Conservation (phyloP, 768 basidiomycete species). For the Lactarius indigo region DNA sequence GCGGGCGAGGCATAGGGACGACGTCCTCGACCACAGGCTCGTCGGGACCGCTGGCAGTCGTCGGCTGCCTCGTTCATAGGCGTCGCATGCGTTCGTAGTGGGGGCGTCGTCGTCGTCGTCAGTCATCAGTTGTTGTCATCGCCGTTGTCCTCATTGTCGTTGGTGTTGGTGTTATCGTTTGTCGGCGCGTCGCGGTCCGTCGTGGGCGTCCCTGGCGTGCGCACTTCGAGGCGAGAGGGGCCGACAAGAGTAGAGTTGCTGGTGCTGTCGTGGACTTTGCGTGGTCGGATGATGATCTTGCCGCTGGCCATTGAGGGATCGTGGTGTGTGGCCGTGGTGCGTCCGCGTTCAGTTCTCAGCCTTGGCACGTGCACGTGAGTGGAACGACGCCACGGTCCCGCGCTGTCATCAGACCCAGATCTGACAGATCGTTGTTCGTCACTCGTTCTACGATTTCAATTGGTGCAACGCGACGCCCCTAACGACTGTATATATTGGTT, state of each 20-base stretch:
- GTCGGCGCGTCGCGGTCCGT: conserved; percentile 7
- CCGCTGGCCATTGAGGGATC: conserved; percentile 18
- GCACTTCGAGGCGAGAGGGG: conserved; percentile 16
- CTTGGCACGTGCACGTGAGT: conserved; percentile 16
- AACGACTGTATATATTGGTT: too few species aligned
- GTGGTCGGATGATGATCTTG: conserved; percentile 25
- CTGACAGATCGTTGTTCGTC: too few species aligned
- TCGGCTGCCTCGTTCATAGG: conserved; percentile 14
- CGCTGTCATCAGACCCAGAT: too few species aligned
- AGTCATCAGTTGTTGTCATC: conserved; percentile 20
- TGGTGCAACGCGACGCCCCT: too few species aligned
- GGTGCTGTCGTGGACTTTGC: conserved; percentile 16
- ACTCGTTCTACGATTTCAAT: too few species aligned
- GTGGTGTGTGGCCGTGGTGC: not conserved
- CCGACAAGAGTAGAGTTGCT: not conserved
- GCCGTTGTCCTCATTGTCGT: conserved; percentile 10
- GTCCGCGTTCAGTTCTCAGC: too few species aligned
- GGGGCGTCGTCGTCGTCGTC: conserved; percentile 19
- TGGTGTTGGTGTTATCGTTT: not conserved
- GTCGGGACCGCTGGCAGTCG: conserved; percentile 7
- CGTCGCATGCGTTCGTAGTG: conserved; percentile 14
- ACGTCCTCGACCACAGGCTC: conserved; percentile 7
- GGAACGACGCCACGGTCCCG: not conserved
- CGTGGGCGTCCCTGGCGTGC: not conserved
- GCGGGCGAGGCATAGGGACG: conserved; percentile 20